phyloP scores from a whole-genome alignment of 352 stramenopile genomes.

The Pythium vanterpoolii region DNA sequence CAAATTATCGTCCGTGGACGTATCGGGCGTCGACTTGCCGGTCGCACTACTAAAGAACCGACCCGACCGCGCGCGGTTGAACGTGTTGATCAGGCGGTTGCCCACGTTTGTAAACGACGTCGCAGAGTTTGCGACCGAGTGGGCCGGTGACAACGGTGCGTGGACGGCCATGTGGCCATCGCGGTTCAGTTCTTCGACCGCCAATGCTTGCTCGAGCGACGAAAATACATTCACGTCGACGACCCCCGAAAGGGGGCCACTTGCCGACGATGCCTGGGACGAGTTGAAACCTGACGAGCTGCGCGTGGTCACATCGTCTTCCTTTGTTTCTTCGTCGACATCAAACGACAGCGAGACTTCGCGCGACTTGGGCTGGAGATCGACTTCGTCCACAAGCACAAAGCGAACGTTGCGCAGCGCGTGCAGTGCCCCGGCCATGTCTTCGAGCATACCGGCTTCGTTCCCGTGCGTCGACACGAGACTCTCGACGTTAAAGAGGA shows the following conservation, averaged over 20 bases:
- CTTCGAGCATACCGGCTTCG: conserved; percentile 84
- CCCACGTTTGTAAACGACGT: conserved; percentile 67
- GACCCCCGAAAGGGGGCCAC: conserved; percentile 57
- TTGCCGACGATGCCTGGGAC: conserved; percentile 31
- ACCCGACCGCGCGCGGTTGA: conserved; percentile 67
- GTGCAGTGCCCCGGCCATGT: conserved; percentile 81
- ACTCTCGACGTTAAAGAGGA: conserved; percentile 83
- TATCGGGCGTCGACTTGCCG: conserved; percentile 19
- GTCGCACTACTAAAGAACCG: conserved; percentile 45
- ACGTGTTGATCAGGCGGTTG: conserved; percentile 60
- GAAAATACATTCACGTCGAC: conserved; percentile 83
- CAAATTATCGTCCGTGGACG: conserved; percentile 37
- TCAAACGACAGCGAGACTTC: conserved; percentile 58
- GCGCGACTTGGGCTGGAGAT: conserved; percentile 40
- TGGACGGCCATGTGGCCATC: conserved; percentile 18
- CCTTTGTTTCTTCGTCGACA: conserved; percentile 71
- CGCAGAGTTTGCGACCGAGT: conserved; percentile 28
- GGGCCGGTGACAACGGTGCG: conserved; percentile 22
- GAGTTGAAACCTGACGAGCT: conserved; percentile 27
- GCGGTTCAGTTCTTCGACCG: conserved; percentile 30
- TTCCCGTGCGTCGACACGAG: conserved; percentile 86
- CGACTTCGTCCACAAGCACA: conserved; percentile 74
- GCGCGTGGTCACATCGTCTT: conserved; percentile 26
- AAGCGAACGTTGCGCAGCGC: conserved; percentile 81
- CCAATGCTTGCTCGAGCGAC: conserved; percentile 65